Evolutionary conservation across 148 eudicot species (phyloP).

Genomic region (Bassia scoparia): DNA sequence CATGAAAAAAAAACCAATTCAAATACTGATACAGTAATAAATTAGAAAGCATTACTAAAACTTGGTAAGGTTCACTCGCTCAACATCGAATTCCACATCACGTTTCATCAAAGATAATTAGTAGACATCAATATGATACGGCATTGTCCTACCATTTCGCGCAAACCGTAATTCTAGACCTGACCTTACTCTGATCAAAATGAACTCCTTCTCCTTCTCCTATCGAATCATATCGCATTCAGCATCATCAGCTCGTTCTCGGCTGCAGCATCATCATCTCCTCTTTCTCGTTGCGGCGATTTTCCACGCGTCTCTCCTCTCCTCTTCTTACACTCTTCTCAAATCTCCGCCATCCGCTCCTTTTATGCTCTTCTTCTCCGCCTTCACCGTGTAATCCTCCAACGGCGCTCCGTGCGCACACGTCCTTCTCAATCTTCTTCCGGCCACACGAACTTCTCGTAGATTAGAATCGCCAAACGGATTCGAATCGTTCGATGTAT

Average conservation of each 20-base stretch:
- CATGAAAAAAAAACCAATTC: not conserved
- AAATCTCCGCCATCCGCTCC: conserved; percentile 88
- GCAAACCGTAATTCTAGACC: conserved; percentile 76
- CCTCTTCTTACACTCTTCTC: conserved; percentile 93
- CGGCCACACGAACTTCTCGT: conserved; percentile 93
- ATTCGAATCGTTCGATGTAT: conserved; percentile 77
- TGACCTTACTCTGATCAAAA: conserved; percentile 92
- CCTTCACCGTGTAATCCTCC: conserved; percentile 59
- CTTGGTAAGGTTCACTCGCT: conserved; percentile 75
- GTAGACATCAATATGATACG: conserved; percentile 83
- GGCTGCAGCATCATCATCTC: no score
- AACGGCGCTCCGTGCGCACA: conserved; percentile 64
- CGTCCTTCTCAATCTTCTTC: conserved; percentile 79
- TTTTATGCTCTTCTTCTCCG: conserved; percentile 73
- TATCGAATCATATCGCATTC: no score
- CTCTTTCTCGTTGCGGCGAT: conserved; percentile 83
- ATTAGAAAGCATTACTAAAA: conserved; percentile 50
- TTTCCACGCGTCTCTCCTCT: conserved; percentile 91
- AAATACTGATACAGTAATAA: not conserved
- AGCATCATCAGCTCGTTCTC: conserved; percentile 83
- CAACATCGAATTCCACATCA: conserved; percentile 78
- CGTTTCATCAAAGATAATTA: conserved; percentile 79
- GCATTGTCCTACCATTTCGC: conserved; percentile 82
- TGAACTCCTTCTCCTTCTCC: conserved; percentile 99
- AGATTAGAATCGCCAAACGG: conserved; percentile 91